Evolutionary conservation across 2,329 filamentous ascomycete species (phyloP), one percentile per base, ranked within the genome.

Genomic region (Aspergillus fijiensis): DNA sequence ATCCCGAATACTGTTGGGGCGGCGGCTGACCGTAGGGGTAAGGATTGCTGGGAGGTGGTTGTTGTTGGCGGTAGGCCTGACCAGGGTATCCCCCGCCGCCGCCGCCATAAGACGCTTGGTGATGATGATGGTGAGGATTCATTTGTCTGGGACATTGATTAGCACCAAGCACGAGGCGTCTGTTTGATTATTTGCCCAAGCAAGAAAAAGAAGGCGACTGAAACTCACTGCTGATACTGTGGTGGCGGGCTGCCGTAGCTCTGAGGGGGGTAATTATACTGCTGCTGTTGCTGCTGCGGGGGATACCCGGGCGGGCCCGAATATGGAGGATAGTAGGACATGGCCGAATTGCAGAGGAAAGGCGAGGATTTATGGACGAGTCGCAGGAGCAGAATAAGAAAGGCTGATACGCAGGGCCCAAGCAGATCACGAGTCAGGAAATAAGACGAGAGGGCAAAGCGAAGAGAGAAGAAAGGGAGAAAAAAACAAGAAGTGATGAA

Each of bases 241-340:
- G 70, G 74, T 58, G 77, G 73, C 61, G 70, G 75, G 58, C 75
- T 71, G 55, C 73, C 74, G 62, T 79, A 79, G 60, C 67, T 66
- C 57, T 69, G 69, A 58, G 67, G 71, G 61, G 71, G 69, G 62
- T 71, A 69, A 61, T 55, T 50, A 57, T 63, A 65, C 27, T 64
- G 60, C 42, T 64, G 59, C 42, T 58, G 59, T 21, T 69, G 68
- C 55, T 74, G 71, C 65, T 73, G 76, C 57, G 81, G 85, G 81
- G 82, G 81, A 68, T 84, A 84, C 63, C 82, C 82, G 70, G 81
- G 79, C 65, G 83, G 80, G 57, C 82, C 82, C 72, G 80, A 77
- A 70, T 87, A 86, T 51, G 82, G 81, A 65, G 84, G 85, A 72
- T 87, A 89, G 70, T 85, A 86, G 66, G 87, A 87, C 87, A 89